Evolutionary conservation across 306 rosid species (phyloP).

Genomic region (Ochetophila trinervis): DNA sequence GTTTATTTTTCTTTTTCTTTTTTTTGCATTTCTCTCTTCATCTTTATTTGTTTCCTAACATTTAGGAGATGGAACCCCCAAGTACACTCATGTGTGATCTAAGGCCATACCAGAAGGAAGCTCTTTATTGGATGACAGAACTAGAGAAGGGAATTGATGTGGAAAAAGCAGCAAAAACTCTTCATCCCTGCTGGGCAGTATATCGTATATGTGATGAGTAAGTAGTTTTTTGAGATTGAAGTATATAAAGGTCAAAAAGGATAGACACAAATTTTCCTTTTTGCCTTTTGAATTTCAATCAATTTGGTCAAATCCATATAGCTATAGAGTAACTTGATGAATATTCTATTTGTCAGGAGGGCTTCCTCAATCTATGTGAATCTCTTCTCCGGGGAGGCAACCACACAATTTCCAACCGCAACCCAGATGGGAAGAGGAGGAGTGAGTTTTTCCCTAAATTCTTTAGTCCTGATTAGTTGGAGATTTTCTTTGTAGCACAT

Average conservation of each 20-base stretch:
- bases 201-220: slow-evolving; percentile 68
- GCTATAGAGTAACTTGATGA: neutral
- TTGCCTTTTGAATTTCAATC: neutral
- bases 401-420: slow-evolving; percentile 60
- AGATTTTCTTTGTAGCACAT: slow-evolving; percentile 5
- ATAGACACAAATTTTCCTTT: neutral
- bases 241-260: neutral
- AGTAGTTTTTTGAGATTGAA: slow-evolving; percentile 15
- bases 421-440: slow-evolving; percentile 88
- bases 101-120: slow-evolving; percentile 90
- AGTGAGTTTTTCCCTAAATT: slow-evolving; percentile 47
- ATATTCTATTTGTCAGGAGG: slow-evolving; percentile 40
- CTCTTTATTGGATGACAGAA: slow-evolving; percentile 79
- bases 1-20: neutral
- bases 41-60: neutral
- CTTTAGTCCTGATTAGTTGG: neutral
- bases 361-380: slow-evolving; percentile 60
- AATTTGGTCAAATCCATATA: neutral
- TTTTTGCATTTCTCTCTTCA: neutral
- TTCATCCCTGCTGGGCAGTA: slow-evolving; percentile 92
- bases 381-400: slow-evolving; percentile 72
- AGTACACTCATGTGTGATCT: slow-evolving; percentile 46
- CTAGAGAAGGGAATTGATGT: slow-evolving; percentile 60
- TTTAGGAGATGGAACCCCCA: slow-evolving; percentile 77
- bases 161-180: slow-evolving; percentile 52